Conservation (phyloP, 208 protist genomes). For the Wallacemonas collosoma region DNA sequence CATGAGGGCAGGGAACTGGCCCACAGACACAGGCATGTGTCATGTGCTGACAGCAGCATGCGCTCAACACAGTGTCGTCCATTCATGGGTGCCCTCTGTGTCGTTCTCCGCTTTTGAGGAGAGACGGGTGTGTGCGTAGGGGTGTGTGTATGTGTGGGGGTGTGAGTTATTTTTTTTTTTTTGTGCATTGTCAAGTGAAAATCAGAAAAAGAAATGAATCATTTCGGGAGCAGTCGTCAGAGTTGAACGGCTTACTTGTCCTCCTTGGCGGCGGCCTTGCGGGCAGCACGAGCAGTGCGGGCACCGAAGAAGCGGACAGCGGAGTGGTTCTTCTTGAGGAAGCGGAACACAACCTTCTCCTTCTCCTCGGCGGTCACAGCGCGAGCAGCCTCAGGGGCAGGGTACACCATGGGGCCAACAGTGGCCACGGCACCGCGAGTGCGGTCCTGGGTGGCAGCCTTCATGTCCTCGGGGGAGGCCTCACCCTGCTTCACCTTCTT, state of each 20-base stretch:
- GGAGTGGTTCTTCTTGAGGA: constrained; percentile 92
- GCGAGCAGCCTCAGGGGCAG: constrained; percentile 66
- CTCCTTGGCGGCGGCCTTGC: constrained; percentile 81
- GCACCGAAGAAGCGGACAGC: constrained; percentile 92
- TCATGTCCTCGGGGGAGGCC: constrained; percentile 73
- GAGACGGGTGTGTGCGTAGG: background rate
- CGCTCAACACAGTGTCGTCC: no score
- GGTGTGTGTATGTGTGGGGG: background rate
- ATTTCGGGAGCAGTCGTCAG: background rate
- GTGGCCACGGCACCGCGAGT: constrained; percentile 70
- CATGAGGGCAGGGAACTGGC: no score
- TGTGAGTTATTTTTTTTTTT: constrained; percentile 3
- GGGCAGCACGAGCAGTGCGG: constrained; percentile 75
- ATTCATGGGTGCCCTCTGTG: no score
- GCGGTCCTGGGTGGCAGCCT: constrained; percentile 73
- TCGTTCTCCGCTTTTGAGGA: no score
- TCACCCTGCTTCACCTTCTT: constrained; percentile 86
- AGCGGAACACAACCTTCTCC: constrained; percentile 89
- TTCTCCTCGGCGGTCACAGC: constrained; percentile 87
- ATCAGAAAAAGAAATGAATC: constrained; percentile 15
- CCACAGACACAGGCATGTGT: no score
- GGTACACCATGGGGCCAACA: constrained; percentile 65
- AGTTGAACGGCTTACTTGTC: background rate
- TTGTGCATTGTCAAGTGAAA: constrained; percentile 6
- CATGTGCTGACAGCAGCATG: no score